A percentile compares a stretch with the other conserved stretches of the same genome.
Evolutionary conservation across 257 asterid species (phyloP).

Genomic region (Agastache rugosa): DNA sequence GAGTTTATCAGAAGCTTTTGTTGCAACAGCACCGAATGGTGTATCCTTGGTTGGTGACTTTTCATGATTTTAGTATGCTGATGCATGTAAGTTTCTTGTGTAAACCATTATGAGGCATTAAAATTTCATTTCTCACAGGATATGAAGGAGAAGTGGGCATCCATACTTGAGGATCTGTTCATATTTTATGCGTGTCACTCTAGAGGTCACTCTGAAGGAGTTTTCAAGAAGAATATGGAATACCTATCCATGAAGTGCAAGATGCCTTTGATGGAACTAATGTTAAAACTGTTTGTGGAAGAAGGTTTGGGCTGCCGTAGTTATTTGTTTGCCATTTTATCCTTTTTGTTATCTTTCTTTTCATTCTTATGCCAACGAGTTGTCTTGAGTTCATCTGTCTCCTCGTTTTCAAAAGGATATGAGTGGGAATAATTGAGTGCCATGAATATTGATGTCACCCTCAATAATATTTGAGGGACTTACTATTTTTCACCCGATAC

Average conservation of each 20-base stretch:
- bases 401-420: not conserved
- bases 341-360: not conserved
- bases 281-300: conserved; percentile 61
- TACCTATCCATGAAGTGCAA: conserved; percentile 60
- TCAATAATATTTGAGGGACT: not conserved
- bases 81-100: conserved; percentile 6
- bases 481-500: not conserved
- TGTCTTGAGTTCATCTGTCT: conserved; percentile 9
- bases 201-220: conserved; percentile 52
- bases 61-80: conserved; percentile 18
- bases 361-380: not conserved
- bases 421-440: conserved; percentile 15
- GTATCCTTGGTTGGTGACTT: conserved; percentile 55
- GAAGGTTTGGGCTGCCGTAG: conserved; percentile 61
- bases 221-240: conserved; percentile 63
- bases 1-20: conserved; percentile 68
- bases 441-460: not conserved
- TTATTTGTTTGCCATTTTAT: conserved; percentile 20
- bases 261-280: conserved; percentile 48
- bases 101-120: conserved; percentile 20
- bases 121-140: conserved; percentile 54
- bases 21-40: conserved; percentile 50
- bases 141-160: conserved; percentile 56
- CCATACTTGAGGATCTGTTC: conserved; percentile 67
- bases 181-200: conserved; percentile 66